Conservation (phyloP, 2,329 filamentous ascomycete species). For the Gremmenia infestans region DNA sequence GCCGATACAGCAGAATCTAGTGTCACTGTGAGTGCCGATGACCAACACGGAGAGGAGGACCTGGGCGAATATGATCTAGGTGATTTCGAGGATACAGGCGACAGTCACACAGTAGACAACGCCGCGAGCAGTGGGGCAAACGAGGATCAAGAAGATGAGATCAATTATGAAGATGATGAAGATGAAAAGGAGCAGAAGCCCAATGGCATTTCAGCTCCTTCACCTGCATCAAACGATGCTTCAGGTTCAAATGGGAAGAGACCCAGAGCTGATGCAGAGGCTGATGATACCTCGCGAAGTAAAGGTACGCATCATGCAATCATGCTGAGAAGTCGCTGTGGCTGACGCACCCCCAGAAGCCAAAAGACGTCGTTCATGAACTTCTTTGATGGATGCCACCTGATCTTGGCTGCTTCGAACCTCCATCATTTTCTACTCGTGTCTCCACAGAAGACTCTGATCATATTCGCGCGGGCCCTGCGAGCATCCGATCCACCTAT, state of each 20-base stretch:
- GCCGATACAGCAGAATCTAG: constrained; percentile 28
- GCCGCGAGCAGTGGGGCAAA: constrained; percentile 16
- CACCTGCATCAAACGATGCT: not conserved
- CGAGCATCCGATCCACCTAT: not conserved
- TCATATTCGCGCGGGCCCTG: not conserved
- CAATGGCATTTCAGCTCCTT: constrained; percentile 1
- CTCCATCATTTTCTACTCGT: not conserved
- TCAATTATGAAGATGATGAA: constrained; percentile 28
- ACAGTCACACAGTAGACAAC: not conserved
- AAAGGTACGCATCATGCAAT: constrained; percentile 1
- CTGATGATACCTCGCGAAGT: constrained; percentile 10
- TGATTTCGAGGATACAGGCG: constrained; percentile 29
- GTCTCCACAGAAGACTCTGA: not conserved
- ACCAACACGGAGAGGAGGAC: constrained; percentile 31
- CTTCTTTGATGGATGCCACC: not conserved
- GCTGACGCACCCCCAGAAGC: constrained; percentile 26
- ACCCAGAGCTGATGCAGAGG: constrained; percentile 23
- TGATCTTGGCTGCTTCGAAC: not conserved
- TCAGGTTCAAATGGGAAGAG: constrained; percentile 26
- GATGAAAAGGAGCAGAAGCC: constrained; percentile 9
- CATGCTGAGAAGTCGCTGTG: not conserved
- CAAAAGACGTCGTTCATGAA: constrained; percentile 30
- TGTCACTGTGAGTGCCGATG: constrained; percentile 34
- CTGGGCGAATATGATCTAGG: constrained; percentile 32
- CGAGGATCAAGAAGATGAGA: constrained; percentile 26